Evolutionary conservation across 225 moss, liverwort and hornwort genomes (phyloP).

Genomic region (Climacium dendroides): DNA sequence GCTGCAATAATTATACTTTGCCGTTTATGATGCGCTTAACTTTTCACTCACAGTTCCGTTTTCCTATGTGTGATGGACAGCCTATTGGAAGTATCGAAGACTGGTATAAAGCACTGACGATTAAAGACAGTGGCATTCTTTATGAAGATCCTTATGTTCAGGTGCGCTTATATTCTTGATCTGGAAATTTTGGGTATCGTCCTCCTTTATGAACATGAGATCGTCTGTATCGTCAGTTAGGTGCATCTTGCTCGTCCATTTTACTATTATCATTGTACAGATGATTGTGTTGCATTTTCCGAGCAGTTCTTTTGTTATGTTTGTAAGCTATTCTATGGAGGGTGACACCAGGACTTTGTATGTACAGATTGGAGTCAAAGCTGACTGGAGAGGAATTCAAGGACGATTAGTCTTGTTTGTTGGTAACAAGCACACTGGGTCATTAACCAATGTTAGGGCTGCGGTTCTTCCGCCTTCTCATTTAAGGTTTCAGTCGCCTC

Average conservation of each 20-base stretch:
- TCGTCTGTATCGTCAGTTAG: not conserved
- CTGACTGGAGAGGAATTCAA: constrained; percentile 83
- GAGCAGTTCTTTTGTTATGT: not conserved
- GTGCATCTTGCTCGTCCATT: not conserved
- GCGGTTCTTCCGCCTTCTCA: constrained; percentile 60
- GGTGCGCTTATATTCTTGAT: constrained; percentile 17
- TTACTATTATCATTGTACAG: not conserved
- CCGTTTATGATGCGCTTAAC: not conserved
- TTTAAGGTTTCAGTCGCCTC: constrained; percentile 63
- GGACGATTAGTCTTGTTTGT: constrained; percentile 78
- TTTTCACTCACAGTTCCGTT: not conserved
- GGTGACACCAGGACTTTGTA: not conserved
- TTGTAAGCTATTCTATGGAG: not conserved
- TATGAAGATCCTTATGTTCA: constrained; percentile 88
- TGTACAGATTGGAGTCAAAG: constrained; percentile 86
- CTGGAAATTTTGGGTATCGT: not conserved
- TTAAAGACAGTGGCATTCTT: constrained; percentile 82
- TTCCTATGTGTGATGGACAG: constrained; percentile 20
- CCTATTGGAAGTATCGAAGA: constrained; percentile 72
- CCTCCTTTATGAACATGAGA: not conserved
- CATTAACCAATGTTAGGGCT: constrained; percentile 54
- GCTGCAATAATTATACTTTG: not conserved
- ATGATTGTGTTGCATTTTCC: not conserved
- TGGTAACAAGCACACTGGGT: constrained; percentile 74
- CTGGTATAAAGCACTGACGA: constrained; percentile 65